These are phyloP conservation scores for Talaromyces amestolkiae DNA, from an alignment of 2,329 filamentous ascomycete genomes.

Conservation along the genomic window DNA sequence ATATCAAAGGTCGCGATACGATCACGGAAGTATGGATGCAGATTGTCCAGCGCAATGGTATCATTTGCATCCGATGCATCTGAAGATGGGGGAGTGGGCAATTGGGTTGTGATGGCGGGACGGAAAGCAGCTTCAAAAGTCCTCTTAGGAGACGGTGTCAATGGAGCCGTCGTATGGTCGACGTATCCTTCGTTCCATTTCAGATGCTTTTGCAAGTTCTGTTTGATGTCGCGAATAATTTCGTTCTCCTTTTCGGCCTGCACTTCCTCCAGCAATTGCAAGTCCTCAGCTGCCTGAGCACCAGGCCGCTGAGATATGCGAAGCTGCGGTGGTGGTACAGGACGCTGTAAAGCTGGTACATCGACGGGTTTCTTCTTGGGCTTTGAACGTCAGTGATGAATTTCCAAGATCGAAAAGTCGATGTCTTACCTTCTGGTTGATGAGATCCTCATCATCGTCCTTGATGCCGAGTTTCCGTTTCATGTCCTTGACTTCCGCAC, in stretches of 20 bases:
- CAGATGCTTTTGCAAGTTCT: conserved; percentile 81
- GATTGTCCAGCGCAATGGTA: conserved; percentile 32
- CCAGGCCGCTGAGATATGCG: conserved; percentile 69
- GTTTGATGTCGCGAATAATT: conserved; percentile 77
- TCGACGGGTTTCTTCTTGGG: conserved; percentile 70
- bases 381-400: conserved; percentile 50
- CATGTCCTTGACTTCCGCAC: conserved; percentile 76
- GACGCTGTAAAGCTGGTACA: conserved; percentile 58
- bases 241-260: conserved; percentile 77
- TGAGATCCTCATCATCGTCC: conserved; percentile 86
- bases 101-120: conserved; percentile 66
- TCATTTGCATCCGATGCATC: conserved; percentile 47
- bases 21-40: conserved; percentile 34
- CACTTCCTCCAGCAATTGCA: conserved; percentile 72
- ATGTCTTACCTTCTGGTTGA: conserved; percentile 80
- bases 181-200: conserved; percentile 89
- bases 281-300: conserved; percentile 74
- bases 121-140: conserved; percentile 64
- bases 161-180: conserved; percentile 79
- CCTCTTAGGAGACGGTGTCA: conserved; percentile 72
- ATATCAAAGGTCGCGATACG: conserved; percentile 43
- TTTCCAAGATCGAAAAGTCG: conserved; percentile 31
- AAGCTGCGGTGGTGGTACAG: conserved; percentile 61
- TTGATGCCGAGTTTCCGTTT: conserved; percentile 89
- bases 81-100: conserved; percentile 51